Percentiles rank a stretch among this genome's conserved stretches.
These are phyloP conservation scores for Phytomonas sp. DNA, from an alignment of 208 protist species.

Conservation along the genomic window DNA sequence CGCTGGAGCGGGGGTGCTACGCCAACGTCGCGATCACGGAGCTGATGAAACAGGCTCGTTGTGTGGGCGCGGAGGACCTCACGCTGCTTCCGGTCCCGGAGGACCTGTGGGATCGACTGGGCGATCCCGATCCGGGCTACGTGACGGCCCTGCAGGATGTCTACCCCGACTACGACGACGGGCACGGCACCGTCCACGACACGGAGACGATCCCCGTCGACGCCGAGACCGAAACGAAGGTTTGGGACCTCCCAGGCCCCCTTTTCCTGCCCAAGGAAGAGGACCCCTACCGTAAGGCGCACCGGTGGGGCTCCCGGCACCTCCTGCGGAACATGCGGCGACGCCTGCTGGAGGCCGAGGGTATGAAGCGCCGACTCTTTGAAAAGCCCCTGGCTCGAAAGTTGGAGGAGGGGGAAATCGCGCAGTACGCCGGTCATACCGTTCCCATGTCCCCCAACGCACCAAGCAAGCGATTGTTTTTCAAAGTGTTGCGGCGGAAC, in stretches of 20 bases:
- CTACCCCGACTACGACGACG: conserved; percentile 73
- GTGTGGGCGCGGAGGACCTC: conserved; percentile 60
- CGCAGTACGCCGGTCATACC: conserved; percentile 66
- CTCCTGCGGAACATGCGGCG: conserved; percentile 66
- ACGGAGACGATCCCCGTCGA: conserved; percentile 14
- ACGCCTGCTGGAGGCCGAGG: conserved; percentile 36
- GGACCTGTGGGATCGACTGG: conserved; percentile 38
- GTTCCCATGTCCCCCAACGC: conserved; percentile 70
- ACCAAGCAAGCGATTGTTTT: conserved; percentile 48
- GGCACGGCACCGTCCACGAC: conserved; percentile 50
- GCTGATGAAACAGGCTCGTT: conserved; percentile 60
- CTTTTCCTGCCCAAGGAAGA: conserved; percentile 43
- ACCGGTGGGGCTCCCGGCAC: conserved; percentile 49
- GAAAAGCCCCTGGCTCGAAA: conserved; percentile 51
- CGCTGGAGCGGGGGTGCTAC: conserved; percentile 78
- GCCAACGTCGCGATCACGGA: conserved; percentile 82
- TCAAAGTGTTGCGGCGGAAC: conserved; percentile 59
- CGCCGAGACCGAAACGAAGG: conserved; percentile 22
- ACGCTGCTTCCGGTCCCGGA: conserved; percentile 44
- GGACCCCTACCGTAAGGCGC: conserved; percentile 53
- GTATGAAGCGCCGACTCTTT: conserved; percentile 45
- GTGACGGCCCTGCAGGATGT: conserved; percentile 77
- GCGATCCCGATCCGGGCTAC: conserved; percentile 58
- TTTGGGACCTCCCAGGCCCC: conserved; percentile 49
- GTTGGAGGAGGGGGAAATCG: conserved; percentile 55